phyloP scores from a whole-genome alignment of 768 basidiomycete species.

The Calocybe cyanea region DNA sequence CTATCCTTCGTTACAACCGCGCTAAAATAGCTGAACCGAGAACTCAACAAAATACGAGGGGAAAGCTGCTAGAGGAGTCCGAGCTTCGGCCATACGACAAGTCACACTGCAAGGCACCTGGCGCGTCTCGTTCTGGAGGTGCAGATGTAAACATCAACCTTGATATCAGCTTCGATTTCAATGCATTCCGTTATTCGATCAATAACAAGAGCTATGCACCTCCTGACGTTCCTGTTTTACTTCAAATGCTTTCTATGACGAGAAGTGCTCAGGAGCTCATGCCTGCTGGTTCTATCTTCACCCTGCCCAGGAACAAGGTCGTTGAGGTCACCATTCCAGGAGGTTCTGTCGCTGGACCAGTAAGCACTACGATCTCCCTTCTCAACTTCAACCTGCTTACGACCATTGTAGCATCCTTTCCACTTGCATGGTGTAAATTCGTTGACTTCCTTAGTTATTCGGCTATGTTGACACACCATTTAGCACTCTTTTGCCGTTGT shows the following conservation, averaged over 20 bases:
- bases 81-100: constrained; percentile 11
- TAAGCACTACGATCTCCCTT: constrained; percentile 5
- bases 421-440: constrained; percentile 30
- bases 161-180: constrained; percentile 11
- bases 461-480: neutral
- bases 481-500: constrained; percentile 35
- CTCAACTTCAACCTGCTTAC: neutral
- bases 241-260: constrained; percentile 42
- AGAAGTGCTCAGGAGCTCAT: constrained; percentile 27
- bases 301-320: constrained; percentile 30
- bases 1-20: constrained; percentile 13
- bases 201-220: constrained; percentile 19
- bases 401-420: constrained; percentile 27
- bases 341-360: constrained; percentile 16
- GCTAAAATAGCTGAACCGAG: constrained; percentile 9
- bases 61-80: constrained; percentile 6
- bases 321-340: constrained; percentile 37
- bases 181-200: constrained; percentile 22
- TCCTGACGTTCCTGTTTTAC: constrained; percentile 33
- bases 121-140: constrained; percentile 6
- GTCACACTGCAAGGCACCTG: constrained; percentile 7
- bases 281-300: constrained; percentile 27
- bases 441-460: neutral
- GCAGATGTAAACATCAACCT: constrained; percentile 17
- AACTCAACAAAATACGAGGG: neutral